Conservation (phyloP, 2,329 filamentous ascomycete genomes). For the Calonectria hawksworthii region DNA sequence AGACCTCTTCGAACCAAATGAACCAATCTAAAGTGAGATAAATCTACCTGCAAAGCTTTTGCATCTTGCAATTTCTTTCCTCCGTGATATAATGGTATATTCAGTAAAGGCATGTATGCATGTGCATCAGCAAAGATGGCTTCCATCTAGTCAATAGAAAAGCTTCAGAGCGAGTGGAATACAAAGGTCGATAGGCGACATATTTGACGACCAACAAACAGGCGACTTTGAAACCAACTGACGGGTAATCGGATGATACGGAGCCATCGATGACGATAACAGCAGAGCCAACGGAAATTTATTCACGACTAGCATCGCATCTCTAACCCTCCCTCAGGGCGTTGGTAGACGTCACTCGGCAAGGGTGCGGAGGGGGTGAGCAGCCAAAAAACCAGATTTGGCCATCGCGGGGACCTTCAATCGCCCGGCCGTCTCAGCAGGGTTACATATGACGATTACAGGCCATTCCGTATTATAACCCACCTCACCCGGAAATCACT, state of each 20-base stretch:
- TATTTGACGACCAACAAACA: neutral
- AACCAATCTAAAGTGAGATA: neutral
- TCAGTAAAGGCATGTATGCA: neutral
- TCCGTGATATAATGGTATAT: neutral
- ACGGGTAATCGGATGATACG: neutral
- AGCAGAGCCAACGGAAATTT: neutral
- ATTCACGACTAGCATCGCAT: neutral
- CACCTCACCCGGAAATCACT: neutral
- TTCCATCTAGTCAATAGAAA: neutral
- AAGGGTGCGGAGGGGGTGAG: slow-evolving; percentile 28
- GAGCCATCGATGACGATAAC: neutral
- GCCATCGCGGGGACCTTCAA: slow-evolving; percentile 36
- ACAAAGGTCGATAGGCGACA: neutral
- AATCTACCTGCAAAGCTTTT: neutral
- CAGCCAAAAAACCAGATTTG: slow-evolving; percentile 40
- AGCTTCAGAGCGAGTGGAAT: neutral
- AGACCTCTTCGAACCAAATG: neutral
- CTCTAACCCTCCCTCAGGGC: slow-evolving; percentile 5
- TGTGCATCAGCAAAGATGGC: neutral
- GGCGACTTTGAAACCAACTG: neutral
- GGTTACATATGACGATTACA: slow-evolving; percentile 43
- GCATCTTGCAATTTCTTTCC: neutral
- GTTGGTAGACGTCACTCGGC: slow-evolving; percentile 43
- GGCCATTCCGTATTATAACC: slow-evolving; percentile 17
- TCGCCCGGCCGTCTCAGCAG: slow-evolving; percentile 38